Conservation (phyloP, 768 basidiomycete species). For the Rhodosporidiobolus sp. region DNA sequence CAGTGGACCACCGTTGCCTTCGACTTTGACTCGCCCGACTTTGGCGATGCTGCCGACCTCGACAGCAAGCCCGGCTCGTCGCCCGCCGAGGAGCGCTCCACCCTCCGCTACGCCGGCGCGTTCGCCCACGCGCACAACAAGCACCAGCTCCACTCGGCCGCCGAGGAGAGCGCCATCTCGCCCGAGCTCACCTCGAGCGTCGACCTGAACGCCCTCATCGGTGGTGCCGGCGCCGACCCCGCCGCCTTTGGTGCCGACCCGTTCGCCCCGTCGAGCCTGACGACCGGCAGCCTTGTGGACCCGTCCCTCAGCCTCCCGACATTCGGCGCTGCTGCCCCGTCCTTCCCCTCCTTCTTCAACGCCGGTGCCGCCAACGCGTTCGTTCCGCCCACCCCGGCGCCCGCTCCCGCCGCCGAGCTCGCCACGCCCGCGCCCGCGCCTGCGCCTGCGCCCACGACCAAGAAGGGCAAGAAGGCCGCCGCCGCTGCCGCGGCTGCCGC, state of each 20-base stretch:
- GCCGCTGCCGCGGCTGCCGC: constrained; percentile 24
- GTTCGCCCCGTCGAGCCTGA: constrained; percentile 16
- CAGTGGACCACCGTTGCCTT: constrained; percentile 42
- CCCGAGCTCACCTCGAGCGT: constrained; percentile 7
- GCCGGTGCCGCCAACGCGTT: constrained; percentile 1
- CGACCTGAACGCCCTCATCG: constrained; percentile 23
- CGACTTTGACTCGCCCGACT: constrained; percentile 39
- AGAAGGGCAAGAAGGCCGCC: constrained; percentile 39
- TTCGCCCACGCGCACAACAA: constrained; percentile 1
- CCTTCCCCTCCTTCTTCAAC: constrained; percentile 26
- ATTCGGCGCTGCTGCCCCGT: neutral
- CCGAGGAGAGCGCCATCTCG: neutral
- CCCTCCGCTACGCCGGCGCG: constrained; percentile 2
- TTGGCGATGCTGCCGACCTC: constrained; percentile 10
- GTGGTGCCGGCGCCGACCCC: neutral
- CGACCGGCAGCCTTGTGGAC: constrained; percentile 29
- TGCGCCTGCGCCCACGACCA: constrained; percentile 60
- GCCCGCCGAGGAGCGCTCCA: neutral
- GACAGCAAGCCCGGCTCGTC: constrained; percentile 3
- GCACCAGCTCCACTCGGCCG: neutral
- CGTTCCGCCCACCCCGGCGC: constrained; percentile 45
- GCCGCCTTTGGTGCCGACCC: constrained; percentile 3
- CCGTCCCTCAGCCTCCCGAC: constrained; percentile 29
- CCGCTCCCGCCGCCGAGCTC: constrained; percentile 37
- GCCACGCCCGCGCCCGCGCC: constrained; percentile 45